Evolutionary conservation across 2,329 filamentous ascomycete species (phyloP), one percentile per base, ranked within the genome.

Genomic region (Penicillium glabrum): DNA sequence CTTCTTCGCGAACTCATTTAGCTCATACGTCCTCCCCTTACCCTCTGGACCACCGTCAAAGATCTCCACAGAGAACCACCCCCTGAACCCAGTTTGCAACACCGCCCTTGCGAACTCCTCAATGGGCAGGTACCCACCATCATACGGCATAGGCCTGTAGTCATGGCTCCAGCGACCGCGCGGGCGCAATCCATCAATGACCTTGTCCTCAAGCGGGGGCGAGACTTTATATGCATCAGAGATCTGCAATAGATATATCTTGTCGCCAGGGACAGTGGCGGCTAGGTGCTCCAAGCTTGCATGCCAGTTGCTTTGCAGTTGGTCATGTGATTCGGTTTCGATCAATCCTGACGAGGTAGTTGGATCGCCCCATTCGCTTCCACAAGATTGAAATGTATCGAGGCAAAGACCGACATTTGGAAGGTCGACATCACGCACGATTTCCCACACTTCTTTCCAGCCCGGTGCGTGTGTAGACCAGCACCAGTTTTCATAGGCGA

Each of bases 401-500:
- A 93, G 81, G 62, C 89, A 93, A 0, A 93, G 76, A 0, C 89
- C 89, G 11, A 91, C 78, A 59, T 93, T 92, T 0, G 80, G 77
- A 3, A 86, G 74, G 61, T 89, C 75, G 2, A 86, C 87, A 45
- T 78, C 79, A 60, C 82, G 67, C 4, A 90, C 86, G 13, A 92
- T 86, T 2, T 83, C 75, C 87, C 88, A 92, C 0, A 87, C 86
- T 48, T 86, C 80, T 61, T 82, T 83, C 89, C 89, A 93, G 1
- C 76, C 80, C 0, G 86, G 83, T 0, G 88, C 87, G 48, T 86
- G 83, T 0, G 88, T 90, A 0, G 86, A 86, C 89, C 89, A 93
- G 73, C 89, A 91, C 88, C 89, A 92, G 68, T 92, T 91, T 74
- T 93, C 89, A 63, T 92, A 93, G 0, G 89, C 88, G 19, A 93